Base-by-base conservation (phyloP, 106 monocot genomes). In the Platanthera guangdongensis region DNA sequence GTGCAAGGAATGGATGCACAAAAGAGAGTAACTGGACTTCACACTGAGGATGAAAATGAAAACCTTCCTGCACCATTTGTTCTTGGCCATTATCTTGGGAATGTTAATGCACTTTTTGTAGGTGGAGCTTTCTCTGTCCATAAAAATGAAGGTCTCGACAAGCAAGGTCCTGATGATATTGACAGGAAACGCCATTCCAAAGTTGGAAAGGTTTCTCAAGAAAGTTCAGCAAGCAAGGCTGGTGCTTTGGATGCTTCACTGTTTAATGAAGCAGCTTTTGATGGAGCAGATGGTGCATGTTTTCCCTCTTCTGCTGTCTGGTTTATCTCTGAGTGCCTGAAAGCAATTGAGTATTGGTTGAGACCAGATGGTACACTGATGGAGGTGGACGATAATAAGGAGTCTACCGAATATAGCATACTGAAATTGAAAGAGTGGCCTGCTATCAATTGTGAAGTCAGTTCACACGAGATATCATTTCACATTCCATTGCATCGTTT, bases 401-500 rank as follows among this genome's bases (percentile, higher is more conserved):
- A 83, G 67, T 57, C n/a, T 3, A 86, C 88, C 72, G 63, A 74
- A 80, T 59, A 78, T 9, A 78, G 78, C 76, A 22, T 90, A 51
- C 76, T 90, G 15, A 87, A 80, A n/a, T 74, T 71, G 45, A 72
- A 28, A 7, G 80, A 85, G 49, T 99, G 94, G 94, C 88, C 91
- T 75, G 76, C 83, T 72, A 84, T 92, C 72, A 55, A 74, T 50
- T 94, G 80, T 80, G 88, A 94, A 79, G 94, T 99, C 52, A 86
- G 92, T 72, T 90, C 86, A 71, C 86, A 94, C 68, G 99, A 87
- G 78, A 85, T 92, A 77, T 99, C 99, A 48, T 94, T 94, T 78
- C 99, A 94, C 79, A 86, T 99, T 60, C 99, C 94, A 74, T 80
- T 99, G 73, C 99, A 99, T 81, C 92, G 92, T 59, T 86, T 94